Percentiles rank a stretch among this genome's conserved stretches.
phyloP scores from a whole-genome alignment of 1,139 yeast species.

The Yamadazyma sp. region DNA sequence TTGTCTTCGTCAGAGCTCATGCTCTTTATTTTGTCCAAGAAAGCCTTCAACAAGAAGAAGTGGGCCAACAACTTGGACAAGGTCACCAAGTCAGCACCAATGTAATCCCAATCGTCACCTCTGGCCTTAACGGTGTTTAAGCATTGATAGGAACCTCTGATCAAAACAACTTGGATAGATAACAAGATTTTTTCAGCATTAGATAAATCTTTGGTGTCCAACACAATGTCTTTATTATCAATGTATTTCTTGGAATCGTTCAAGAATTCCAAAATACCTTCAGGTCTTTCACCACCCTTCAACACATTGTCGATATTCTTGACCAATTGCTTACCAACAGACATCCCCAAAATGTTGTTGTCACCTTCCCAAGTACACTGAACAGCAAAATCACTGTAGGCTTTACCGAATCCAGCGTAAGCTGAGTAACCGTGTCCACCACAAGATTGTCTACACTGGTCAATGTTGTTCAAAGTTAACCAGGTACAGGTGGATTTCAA shows the following conservation, averaged over 20 bases:
- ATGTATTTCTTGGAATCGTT: constrained; percentile 33
- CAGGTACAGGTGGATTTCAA: constrained; percentile 51
- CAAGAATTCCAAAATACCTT: constrained; percentile 40
- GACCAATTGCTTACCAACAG: constrained; percentile 48
- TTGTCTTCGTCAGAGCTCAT: constrained; percentile 23
- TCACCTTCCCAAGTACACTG: constrained; percentile 59
- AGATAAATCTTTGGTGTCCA: constrained; percentile 29
- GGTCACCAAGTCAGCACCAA: constrained; percentile 58
- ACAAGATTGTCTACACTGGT: constrained; percentile 51
- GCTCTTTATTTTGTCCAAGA: constrained; percentile 26
- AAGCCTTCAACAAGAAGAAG: constrained; percentile 36
- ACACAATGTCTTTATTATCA: constrained; percentile 24
- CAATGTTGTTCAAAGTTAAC: constrained; percentile 48
- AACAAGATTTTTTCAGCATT: constrained; percentile 33
- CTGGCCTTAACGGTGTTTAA: constrained; percentile 29
- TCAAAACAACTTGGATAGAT: constrained; percentile 44
- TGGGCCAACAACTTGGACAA: constrained; percentile 57
- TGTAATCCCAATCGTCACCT: constrained; percentile 40
- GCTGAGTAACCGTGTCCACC: constrained; percentile 55
- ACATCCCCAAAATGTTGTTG: constrained; percentile 48
- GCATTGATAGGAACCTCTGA: constrained; percentile 39
- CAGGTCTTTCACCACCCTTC: constrained; percentile 31
- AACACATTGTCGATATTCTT: constrained; percentile 38
- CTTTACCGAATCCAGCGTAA: constrained; percentile 49
- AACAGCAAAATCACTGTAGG: constrained; percentile 51